Base-by-base conservation (phyloP, 2,329 filamentous ascomycete genomes). In the Tolypocladium inflatum region DNA sequence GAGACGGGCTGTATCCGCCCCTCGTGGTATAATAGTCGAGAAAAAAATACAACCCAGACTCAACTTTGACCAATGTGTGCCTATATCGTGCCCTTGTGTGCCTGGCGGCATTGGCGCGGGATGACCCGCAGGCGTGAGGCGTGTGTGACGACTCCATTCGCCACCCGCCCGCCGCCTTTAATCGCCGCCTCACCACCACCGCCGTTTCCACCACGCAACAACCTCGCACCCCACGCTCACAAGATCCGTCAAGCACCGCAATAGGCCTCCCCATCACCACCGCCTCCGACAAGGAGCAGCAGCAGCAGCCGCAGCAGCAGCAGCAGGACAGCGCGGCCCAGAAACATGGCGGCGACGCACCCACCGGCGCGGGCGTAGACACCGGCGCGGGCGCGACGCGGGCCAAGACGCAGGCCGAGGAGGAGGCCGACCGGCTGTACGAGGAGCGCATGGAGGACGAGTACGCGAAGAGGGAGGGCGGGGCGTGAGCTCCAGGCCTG, bases 401-500 rank as follows among this genome's bases (percentile, higher is more conserved):
- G 58, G 68, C 73, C 43, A 80, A 80, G 73, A 80, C 78, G 0
- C 75, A 76, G 54, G 76, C 70, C 3, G 78, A 81, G 68, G 61
- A 74, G 58, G 77, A 79, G 62, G 79, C 79, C 1, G 79, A 82
- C 62, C 66, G 73, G 30, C 58, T 73, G 45, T 82, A 82, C 56
- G 78, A 81, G 60, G 79, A 81, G 67, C 67, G 71, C 4, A 81
- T 82, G 66, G 79, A 82, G 71, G 79, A 82, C 50, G 79, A 81
- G 67, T 82, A 81, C 61, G 79, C 79, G 51, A 82, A 80, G 73
- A 68, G 78, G 42, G 79, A 81, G 55, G 79, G 79, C 8, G 80
- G 80, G 33, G 30, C 56, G 57, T 61, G 57, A 41, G 45, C 45
- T 19, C 15, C 45, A 11, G 21, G 13, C n/a, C 11, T 43, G 9